These are phyloP conservation scores for Trypethelium eluteriae DNA, from an alignment of 495 filamentous ascomycete species.

Conservation along the genomic window DNA sequence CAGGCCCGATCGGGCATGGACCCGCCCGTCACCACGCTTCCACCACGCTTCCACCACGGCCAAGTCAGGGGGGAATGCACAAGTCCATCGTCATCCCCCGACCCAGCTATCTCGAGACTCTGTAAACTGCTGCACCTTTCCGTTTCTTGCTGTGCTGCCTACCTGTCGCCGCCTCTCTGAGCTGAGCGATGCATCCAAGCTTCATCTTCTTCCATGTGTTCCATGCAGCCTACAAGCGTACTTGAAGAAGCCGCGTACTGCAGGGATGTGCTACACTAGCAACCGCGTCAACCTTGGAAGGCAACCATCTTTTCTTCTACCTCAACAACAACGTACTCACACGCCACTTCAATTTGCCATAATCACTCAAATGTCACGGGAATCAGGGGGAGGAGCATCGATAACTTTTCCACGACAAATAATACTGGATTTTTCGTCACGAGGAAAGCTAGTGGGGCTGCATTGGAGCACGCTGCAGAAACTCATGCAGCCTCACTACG, in stretches of 20 bases:
- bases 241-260: not conserved
- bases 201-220: not conserved
- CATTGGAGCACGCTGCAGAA: not conserved
- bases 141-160: not conserved
- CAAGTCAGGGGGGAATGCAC: conserved; percentile 9
- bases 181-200: too few relatives aligned
- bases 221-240: not conserved
- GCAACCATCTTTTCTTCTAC: not conserved
- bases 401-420: too few relatives aligned
- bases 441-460: not conserved
- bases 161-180: not conserved
- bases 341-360: too few relatives aligned
- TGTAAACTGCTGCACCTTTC: too few relatives aligned
- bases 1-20: not conserved
- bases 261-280: not conserved
- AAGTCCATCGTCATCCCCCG: not conserved
- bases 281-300: not conserved
- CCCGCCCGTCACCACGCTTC: conserved; percentile 4
- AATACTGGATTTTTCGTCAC: not conserved
- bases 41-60: not conserved
- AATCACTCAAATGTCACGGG: too few relatives aligned
- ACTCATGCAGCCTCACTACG: conserved; percentile 2
- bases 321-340: too few relatives aligned
- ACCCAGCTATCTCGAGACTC: not conserved
- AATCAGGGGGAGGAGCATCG: too few relatives aligned